Evolutionary conservation across 2,329 filamentous ascomycete genomes (phyloP), one percentile per base, ranked within the genome.

Genomic region (Monilinia aucupariae): DNA sequence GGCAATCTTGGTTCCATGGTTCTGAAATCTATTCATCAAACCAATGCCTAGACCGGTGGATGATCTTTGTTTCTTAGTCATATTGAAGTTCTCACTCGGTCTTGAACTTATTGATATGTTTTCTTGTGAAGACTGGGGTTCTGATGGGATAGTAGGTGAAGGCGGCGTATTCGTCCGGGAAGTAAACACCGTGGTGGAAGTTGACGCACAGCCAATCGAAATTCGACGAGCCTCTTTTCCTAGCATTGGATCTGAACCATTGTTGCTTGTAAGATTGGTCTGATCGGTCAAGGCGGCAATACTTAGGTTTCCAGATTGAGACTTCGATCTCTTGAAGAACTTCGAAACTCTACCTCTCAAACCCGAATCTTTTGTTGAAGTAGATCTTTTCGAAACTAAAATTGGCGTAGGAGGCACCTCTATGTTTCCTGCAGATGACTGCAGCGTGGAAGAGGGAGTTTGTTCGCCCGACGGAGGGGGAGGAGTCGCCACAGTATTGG

Each of bases 31-130:
- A 43, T 71, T 66, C n/a, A 70, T 66, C 41, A 73, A 32, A 43
- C 41, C 25, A 10, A 59, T 59, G 25, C 65, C 60, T 41, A 70
- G 64, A n/a, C 69, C 71, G 15, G 68, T 72, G 2, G 69, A 69
- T 4, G 72, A 68, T 41, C 76, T 76, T 74, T 84, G 85, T 70
- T 79, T 80, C 67, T 77, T 78, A 60, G 76, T 75, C 51, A 73
- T 75, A n/a, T 72, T 70, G 27, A 78, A 67, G 56, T 82, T 81
- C 9, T 70, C 66, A 12, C 63, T 41, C 22, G 25, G 41, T 45
- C 13, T 13, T 39, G 20, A 20, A 10, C 27, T 45, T 37, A 45
- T 39, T n/a, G 41, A 41, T 15, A 62, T 39, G 15, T 48, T 62
- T 48, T 62, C 61, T 51, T 59, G 61, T 20, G 50, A 61, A 30